These are phyloP conservation scores for Verticillium isaacii DNA, from an alignment of 2,329 filamentous ascomycete species.

Conservation along the genomic window DNA sequence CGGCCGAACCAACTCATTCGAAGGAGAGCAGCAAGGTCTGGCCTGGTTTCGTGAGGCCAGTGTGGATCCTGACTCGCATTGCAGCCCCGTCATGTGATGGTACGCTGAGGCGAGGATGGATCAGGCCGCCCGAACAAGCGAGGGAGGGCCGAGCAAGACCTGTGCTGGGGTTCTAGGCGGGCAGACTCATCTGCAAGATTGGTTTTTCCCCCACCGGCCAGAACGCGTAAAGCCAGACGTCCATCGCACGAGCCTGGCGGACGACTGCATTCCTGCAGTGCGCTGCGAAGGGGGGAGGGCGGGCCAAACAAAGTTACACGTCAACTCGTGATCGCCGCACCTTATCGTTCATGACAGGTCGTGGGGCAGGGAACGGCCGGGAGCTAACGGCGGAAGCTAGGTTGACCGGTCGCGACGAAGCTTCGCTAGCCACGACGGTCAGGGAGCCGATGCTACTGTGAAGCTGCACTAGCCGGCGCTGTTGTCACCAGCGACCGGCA, in stretches of 20 bases:
- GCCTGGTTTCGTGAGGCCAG: not conserved
- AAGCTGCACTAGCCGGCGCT: not conserved
- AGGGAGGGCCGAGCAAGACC: not conserved
- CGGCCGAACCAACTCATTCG: not conserved
- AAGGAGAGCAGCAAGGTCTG: not conserved
- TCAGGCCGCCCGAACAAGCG: not conserved
- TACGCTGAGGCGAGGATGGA: not conserved
- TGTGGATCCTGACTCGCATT: slow-evolving; percentile 3
- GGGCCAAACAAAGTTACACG: not conserved
- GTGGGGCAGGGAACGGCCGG: not conserved
- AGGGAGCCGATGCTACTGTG: not conserved
- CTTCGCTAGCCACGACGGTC: not conserved
- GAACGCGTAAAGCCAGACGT: too few species aligned
- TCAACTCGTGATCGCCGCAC: not conserved
- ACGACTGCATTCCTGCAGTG: not conserved
- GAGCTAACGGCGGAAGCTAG: not conserved
- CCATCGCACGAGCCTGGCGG: not conserved
- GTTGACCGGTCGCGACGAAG: not conserved
- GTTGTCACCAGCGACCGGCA: too few species aligned
- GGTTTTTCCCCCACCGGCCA: too few species aligned
- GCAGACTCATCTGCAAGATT: not conserved
- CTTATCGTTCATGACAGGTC: not conserved
- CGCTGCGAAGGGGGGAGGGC: not conserved
- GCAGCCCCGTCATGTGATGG: slow-evolving; percentile 5
- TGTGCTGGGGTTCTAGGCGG: not conserved